Conservation (phyloP, 345 rosid genomes). For the Eucalyptus melliodora region DNA sequence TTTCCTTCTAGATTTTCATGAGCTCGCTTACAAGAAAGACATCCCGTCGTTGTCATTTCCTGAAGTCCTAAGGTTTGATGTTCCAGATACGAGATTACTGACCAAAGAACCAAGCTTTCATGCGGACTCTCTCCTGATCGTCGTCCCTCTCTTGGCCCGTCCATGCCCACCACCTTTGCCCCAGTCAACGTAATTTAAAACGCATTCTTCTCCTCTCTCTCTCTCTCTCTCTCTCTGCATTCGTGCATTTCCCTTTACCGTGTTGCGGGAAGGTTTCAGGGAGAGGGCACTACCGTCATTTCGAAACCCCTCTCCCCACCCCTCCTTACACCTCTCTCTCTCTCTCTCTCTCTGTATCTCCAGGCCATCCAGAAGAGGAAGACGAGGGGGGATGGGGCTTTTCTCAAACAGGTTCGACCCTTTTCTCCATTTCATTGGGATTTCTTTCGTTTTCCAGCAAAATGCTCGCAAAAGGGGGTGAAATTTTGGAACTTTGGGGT, state of each 20-base stretch:
- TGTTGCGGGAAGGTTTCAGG: background rate
- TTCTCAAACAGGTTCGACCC: background rate
- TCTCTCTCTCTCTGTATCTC: background rate
- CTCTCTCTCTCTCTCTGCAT: background rate
- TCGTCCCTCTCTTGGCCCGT: background rate
- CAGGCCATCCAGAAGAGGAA: background rate
- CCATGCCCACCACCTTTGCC: background rate
- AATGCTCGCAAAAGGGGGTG: background rate
- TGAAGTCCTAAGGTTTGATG: background rate
- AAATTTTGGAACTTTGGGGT: background rate
- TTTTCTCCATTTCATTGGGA: background rate
- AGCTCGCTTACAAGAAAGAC: background rate
- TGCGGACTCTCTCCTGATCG: background rate
- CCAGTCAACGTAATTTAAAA: background rate
- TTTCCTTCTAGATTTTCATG: background rate
- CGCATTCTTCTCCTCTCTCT: no score
- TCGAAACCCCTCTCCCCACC: background rate
- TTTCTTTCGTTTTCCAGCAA: background rate
- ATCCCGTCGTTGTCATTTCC: background rate
- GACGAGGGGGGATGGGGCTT: slow-evolving; percentile 1
- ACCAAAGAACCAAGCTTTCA: background rate
- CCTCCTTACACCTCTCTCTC: background rate
- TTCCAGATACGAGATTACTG: background rate
- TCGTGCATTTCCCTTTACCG: background rate
- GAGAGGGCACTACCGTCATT: background rate